phyloP scores from a whole-genome alignment of 2,329 filamentous ascomycete genomes.

The Fusarium brachygibbosum region DNA sequence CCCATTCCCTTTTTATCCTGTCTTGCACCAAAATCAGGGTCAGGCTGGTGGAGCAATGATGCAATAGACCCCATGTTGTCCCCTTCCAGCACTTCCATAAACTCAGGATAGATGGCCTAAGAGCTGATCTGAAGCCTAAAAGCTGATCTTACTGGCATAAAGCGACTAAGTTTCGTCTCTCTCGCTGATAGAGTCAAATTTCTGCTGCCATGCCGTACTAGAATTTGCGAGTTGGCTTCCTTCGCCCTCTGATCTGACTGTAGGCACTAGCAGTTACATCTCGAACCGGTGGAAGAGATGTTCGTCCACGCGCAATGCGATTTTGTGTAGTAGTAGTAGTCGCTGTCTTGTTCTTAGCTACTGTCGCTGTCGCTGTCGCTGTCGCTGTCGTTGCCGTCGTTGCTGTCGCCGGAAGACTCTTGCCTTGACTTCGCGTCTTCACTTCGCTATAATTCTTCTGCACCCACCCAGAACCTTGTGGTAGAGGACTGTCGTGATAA shows the following conservation, averaged over 20 bases:
- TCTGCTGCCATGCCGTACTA: conserved; percentile 24
- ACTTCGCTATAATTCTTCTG: conserved; percentile 39
- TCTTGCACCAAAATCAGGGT: neutral
- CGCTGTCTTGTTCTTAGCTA: conserved; percentile 1
- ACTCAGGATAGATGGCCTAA: neutral
- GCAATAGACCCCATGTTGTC: conserved; percentile 3
- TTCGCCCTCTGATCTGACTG: conserved; percentile 45
- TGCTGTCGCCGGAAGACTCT: conserved; percentile 38
- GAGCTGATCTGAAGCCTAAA: neutral
- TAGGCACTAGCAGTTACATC: conserved; percentile 41
- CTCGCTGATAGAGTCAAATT: neutral
- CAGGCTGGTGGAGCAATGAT: conserved; percentile 2
- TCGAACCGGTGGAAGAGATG: conserved; percentile 38
- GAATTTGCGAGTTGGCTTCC: conserved; percentile 41
- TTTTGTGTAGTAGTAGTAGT: neutral
- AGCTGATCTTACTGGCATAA: neutral
- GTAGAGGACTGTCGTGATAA: conserved; percentile 39
- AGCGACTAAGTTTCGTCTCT: neutral
- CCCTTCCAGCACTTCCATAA: conserved; percentile 22
- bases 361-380: neutral
- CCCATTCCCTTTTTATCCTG: conserved; percentile 1
- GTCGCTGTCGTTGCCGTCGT: conserved; percentile 1
- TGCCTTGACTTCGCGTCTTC: conserved; percentile 40
- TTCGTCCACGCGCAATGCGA: conserved; percentile 21
- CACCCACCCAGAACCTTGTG: conserved; percentile 38